These are phyloP conservation scores for Nannochloropsis oceanica DNA, from an alignment of 108 stramenopile species.

Conservation along the genomic window DNA sequence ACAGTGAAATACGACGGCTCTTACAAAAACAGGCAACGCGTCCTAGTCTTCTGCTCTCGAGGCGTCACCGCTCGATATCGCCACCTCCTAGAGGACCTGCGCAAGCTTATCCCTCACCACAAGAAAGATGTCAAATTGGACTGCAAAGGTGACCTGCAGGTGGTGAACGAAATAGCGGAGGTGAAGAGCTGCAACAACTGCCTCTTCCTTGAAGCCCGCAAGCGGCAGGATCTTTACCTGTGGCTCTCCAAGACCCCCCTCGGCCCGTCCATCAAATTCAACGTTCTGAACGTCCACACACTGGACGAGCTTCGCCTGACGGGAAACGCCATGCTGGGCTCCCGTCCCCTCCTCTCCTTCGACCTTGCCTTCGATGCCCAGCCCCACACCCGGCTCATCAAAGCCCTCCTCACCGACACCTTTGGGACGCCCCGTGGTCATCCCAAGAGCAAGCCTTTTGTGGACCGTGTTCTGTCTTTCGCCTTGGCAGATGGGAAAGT, in stretches of 20 bases:
- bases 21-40: conserved; percentile 91
- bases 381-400: conserved; percentile 45
- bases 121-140: conserved; percentile 75
- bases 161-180: conserved; percentile 88
- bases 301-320: conserved; percentile 97
- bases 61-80: conserved; percentile 89
- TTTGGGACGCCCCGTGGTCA: conserved; percentile 93
- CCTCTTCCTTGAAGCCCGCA: conserved; percentile 86
- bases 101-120: conserved; percentile 83
- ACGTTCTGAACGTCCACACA: conserved; percentile 87
- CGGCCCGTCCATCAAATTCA: conserved; percentile 82
- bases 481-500: conserved; percentile 87
- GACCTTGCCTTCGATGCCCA: conserved; percentile 54
- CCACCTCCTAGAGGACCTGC: conserved; percentile 88
- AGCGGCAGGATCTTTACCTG: conserved; percentile 86
- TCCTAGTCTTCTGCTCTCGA: conserved; percentile 75
- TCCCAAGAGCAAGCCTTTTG: conserved; percentile 96
- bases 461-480: conserved; percentile 91
- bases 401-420: conserved; percentile 78
- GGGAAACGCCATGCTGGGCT: conserved; percentile 77
- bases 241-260: conserved; percentile 65
- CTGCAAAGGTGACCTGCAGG: conserved; percentile 14
- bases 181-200: conserved; percentile 80
- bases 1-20: conserved; percentile 9
- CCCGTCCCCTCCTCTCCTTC: conserved; percentile 86